Conservation (phyloP, 441 rosid species). For the Hura crepitans region DNA sequence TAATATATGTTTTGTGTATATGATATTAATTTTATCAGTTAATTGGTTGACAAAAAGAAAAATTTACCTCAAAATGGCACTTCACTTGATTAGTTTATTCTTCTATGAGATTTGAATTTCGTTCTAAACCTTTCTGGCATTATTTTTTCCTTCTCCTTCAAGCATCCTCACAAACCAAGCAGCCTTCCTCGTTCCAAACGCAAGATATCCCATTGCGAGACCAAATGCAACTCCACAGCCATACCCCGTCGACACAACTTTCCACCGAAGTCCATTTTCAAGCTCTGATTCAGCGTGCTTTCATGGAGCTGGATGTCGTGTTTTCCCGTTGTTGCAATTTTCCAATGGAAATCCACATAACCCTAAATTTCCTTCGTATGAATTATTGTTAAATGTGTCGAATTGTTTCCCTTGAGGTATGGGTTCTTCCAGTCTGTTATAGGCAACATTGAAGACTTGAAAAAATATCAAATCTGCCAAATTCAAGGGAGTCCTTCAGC, state of each 20-base stretch:
- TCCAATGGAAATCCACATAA: constrained; percentile 14
- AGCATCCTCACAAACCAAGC: constrained; percentile 18
- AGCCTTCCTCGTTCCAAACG: not conserved
- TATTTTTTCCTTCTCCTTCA: no score
- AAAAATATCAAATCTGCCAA: not conserved
- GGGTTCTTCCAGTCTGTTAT: constrained; percentile 5
- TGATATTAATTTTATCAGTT: no score
- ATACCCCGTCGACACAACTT: not conserved
- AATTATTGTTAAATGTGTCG: constrained; percentile 5
- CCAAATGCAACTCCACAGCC: not conserved
- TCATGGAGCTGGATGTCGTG: not conserved
- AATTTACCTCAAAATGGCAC: no score
- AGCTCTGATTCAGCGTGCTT: not conserved
- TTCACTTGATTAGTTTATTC: no score
- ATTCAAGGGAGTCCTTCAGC: not conserved
- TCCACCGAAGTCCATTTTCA: constrained; percentile 16
- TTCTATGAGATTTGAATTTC: no score
- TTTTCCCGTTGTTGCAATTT: not conserved
- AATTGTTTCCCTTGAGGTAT: constrained; percentile 1
- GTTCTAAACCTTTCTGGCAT: no score
- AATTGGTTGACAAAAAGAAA: no score
- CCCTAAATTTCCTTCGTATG: constrained; percentile 10
- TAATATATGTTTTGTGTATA: no score
- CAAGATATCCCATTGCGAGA: not conserved
- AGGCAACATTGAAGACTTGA: not conserved